These are phyloP conservation scores for Cryomyces minteri DNA, from an alignment of 495 filamentous ascomycete species.

Conservation along the genomic window DNA sequence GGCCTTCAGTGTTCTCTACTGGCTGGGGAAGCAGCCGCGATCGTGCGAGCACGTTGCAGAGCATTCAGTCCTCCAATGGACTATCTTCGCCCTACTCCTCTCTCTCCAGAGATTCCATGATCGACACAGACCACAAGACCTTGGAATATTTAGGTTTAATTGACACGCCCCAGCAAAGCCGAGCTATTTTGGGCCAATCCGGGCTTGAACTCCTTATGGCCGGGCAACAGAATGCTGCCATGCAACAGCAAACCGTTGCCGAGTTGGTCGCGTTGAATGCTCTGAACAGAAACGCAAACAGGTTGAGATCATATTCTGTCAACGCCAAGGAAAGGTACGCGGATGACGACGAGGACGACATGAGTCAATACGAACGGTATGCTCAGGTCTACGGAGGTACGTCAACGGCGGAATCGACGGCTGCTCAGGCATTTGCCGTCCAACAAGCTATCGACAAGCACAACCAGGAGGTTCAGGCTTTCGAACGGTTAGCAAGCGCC, in stretches of 20 bases:
- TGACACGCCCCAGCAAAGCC: constrained; percentile 74
- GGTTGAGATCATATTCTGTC: constrained; percentile 92
- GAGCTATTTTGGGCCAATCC: constrained; percentile 43
- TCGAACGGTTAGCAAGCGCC: constrained; percentile 60
- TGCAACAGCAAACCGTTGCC: constrained; percentile 51
- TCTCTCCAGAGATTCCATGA: constrained; percentile 73
- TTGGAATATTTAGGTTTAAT: constrained; percentile 90
- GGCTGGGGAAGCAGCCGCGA: constrained; percentile 64
- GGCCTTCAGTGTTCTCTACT: constrained; percentile 73
- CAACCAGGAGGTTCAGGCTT: constrained; percentile 84
- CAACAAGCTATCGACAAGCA: constrained; percentile 86
- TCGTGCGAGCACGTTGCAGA: constrained; percentile 65
- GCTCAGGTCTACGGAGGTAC: constrained; percentile 47
- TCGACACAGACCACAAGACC: constrained; percentile 80
- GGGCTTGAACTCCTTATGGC: constrained; percentile 35
- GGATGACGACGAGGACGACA: constrained; percentile 77
- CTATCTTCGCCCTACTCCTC: constrained; percentile 80
- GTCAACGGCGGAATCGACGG: constrained; percentile 47
- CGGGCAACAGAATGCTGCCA: constrained; percentile 24
- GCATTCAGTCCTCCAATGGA: constrained; percentile 74
- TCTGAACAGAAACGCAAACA: constrained; percentile 60
- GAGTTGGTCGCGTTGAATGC: constrained; percentile 37
- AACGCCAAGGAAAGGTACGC: constrained; percentile 98
- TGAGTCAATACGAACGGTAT: constrained; percentile 29
- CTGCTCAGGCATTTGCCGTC: constrained; percentile 57